Conservation (phyloP, 148 eudicot species). For the Salicornia ramosissima region DNA sequence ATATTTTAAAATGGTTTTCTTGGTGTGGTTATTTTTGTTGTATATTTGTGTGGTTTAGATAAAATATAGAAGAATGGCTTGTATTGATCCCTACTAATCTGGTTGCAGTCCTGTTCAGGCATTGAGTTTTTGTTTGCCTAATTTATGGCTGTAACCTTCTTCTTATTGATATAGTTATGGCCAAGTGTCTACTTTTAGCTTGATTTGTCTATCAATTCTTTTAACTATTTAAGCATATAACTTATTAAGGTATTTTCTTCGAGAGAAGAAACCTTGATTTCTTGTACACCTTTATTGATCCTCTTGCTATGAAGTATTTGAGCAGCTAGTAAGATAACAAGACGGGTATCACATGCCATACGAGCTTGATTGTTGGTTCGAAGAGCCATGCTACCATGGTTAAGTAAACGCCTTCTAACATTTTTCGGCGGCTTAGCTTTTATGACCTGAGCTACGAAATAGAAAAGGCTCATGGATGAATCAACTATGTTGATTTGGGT, state of each 20-base stretch:
- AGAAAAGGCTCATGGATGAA: too few relatives aligned
- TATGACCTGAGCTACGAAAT: too few relatives aligned
- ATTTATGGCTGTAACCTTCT: slow-evolving; percentile 42
- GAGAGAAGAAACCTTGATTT: too few relatives aligned
- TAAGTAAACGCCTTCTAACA: too few relatives aligned
- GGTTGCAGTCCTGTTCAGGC: slow-evolving; percentile 53
- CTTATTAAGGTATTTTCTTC: not conserved
- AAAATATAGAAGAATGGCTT: slow-evolving; percentile 24
- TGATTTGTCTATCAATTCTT: slow-evolving; percentile 10
- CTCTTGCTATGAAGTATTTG: too few relatives aligned
- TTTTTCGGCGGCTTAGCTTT: too few relatives aligned
- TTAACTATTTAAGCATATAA: not conserved
- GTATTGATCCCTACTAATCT: slow-evolving; percentile 30
- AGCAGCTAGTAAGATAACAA: too few relatives aligned
- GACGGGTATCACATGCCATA: too few relatives aligned
- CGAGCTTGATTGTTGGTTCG: not conserved
- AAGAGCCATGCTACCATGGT: too few relatives aligned
- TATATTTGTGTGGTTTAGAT: slow-evolving; percentile 37
- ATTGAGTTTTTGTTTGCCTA: slow-evolving; percentile 72
- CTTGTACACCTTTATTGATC: too few relatives aligned
- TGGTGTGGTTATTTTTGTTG: slow-evolving; percentile 35
- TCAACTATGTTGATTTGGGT: too few relatives aligned
- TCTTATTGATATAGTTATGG: slow-evolving; percentile 14
- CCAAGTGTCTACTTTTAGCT: slow-evolving; percentile 14
- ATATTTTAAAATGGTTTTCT: slow-evolving; percentile 28